Evolutionary conservation across 78 protist species (phyloP).

Genomic region (Planoprotostelium fungivorum): DNA sequence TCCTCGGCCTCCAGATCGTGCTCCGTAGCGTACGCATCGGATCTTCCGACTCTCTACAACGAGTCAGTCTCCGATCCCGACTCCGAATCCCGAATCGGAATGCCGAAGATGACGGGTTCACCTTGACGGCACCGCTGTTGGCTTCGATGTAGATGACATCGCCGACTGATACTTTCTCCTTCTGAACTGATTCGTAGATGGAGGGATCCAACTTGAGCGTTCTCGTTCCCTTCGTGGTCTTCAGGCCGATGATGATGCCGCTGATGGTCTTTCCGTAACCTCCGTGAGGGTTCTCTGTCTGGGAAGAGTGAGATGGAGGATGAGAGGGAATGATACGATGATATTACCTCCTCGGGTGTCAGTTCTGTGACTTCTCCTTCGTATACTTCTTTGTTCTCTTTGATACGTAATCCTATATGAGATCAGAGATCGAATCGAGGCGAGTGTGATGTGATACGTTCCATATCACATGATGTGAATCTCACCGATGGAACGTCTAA

Average conservation of each 20-base stretch:
- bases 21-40: constrained; percentile 95
- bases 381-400: constrained; percentile 98
- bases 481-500: constrained; percentile 98
- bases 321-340: neutral
- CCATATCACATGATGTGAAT: neutral
- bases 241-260: constrained; percentile 87
- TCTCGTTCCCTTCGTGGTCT: constrained; percentile 88
- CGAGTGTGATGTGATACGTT: neutral
- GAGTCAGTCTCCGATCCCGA: too few species aligned
- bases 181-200: constrained; percentile 96
- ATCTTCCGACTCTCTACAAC: constrained; percentile 91
- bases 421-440: neutral
- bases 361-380: constrained; percentile 99
- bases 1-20: constrained; percentile 98
- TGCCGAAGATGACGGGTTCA: neutral
- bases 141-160: constrained; percentile 99
- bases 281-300: constrained; percentile 88
- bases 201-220: constrained; percentile 95
- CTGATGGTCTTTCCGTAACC: constrained; percentile 96
- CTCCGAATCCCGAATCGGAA: neutral
- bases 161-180: constrained; percentile 94
- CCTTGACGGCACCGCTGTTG: constrained; percentile 93
- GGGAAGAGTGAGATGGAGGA: neutral
- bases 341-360: constrained; percentile 86
- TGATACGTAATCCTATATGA: constrained; percentile 89